Base-by-base conservation (phyloP, 768 basidiomycete genomes). In the Wakefieldia striispora region DNA sequence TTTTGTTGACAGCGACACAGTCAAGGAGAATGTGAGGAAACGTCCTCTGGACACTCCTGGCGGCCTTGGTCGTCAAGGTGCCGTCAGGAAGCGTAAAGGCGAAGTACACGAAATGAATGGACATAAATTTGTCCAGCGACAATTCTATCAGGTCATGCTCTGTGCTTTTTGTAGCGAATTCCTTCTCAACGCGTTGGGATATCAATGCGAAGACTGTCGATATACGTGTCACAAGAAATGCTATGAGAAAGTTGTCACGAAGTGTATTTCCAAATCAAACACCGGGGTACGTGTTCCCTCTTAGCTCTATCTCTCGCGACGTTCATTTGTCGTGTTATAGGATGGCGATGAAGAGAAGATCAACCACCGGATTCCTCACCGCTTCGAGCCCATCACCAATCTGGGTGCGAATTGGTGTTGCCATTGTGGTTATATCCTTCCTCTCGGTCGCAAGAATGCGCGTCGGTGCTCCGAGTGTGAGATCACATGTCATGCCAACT, bases 31-130 rank as follows among this genome's bases (percentile, higher is more conserved):
- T 63, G 88, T 95, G 26, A 87, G 94, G 54, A 95, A 95, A 66
- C 86, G 97, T 35, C 93, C 95, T n/a, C 67, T 95, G 52, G 97
- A 99, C 61, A 89, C 83, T 4, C 84, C 84, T 11, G 89, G 88
- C 43, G 94, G 93, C 50, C 83, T 99, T 35, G 97, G 95, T 43
- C 93, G 97, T 67, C 95, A 97, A 72, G 97, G 95, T 47, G 97
- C 97, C 51, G 84, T 99, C 57, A 88, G 95, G 64, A 97, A 97
- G 72, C 90, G 95, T 62, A 97, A 97, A 71, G 95, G 85, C 58
- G 95, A 98, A 74, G 88, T 98, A 3, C 94, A 95, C 73, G 95
- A 98, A 71, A 97, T 97, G 92, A 98, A 98, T 65, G 97, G 97
- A 11, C 97, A 99, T 75, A 92, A 97, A 70, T 99, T 99, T 66